Percentiles rank a stretch among this genome's conserved stretches.
Evolutionary conservation across 768 basidiomycete genomes (phyloP).

Genomic region (Serendipita indica): DNA sequence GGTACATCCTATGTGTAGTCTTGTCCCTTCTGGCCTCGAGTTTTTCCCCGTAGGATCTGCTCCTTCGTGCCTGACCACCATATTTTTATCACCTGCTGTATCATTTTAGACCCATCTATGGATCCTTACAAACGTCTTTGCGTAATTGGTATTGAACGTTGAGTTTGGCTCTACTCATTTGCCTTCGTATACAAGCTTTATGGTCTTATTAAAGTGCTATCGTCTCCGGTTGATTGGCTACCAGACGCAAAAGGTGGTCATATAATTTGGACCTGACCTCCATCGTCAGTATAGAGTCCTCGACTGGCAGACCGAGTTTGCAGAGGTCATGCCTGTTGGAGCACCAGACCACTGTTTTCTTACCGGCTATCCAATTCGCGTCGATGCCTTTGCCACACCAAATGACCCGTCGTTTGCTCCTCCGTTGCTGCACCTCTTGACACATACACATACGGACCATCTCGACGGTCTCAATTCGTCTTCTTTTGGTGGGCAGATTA

Average conservation of each 20-base stretch:
- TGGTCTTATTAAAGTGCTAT: no score
- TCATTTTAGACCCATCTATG: no score
- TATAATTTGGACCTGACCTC: not conserved
- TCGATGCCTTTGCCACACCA: constrained; percentile 57
- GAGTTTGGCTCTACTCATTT: no score
- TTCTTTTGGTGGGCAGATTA: constrained; percentile 53
- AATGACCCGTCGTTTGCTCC: constrained; percentile 24
- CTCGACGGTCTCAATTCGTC: constrained; percentile 59
- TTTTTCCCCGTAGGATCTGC: no score
- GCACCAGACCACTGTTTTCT: constrained; percentile 66
- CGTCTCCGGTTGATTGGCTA: not conserved
- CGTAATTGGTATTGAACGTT: no score
- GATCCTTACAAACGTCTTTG: no score
- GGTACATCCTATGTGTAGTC: no score
- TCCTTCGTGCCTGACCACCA: no score
- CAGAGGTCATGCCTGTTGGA: constrained; percentile 49
- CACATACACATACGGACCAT: constrained; percentile 86
- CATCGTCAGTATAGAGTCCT: no score
- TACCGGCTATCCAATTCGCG: constrained; percentile 65
- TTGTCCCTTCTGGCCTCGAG: no score
- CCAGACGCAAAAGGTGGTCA: not conserved
- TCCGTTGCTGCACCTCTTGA: constrained; percentile 53
- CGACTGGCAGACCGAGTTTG: not conserved
- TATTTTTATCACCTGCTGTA: no score
- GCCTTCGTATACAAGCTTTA: no score